Conservation (phyloP, 345 rosid genomes). For the Moringa oleifera region DNA sequence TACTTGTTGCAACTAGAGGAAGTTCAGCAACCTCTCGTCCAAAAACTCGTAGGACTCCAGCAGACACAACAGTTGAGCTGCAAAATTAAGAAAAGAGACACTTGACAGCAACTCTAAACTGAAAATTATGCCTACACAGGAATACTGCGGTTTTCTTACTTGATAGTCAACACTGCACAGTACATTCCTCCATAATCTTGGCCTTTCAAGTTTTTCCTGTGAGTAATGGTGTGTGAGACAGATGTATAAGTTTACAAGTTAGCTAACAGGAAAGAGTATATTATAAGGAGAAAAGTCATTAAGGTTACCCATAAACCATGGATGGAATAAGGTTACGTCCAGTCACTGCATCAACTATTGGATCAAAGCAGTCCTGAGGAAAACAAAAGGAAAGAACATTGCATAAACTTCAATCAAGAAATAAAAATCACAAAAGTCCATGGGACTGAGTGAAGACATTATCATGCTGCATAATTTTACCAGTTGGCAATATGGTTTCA, state of each 20-base stretch:
- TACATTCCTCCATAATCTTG: constrained; percentile 91
- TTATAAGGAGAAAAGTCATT: not conserved
- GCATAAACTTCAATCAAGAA: constrained; percentile 6
- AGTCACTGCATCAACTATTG: constrained; percentile 69
- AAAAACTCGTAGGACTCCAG: constrained; percentile 75
- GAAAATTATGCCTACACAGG: not conserved
- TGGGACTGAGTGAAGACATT: not conserved
- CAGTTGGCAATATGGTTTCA: no score
- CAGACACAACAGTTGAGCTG: constrained; percentile 78
- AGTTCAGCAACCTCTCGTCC: constrained; percentile 90
- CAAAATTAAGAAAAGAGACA: constrained; percentile 14
- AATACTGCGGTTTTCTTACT: constrained; percentile 42
- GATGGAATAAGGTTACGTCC: constrained; percentile 84
- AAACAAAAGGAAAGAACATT: not conserved
- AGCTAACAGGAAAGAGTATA: not conserved
- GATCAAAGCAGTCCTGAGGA: constrained; percentile 78
- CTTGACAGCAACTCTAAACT: constrained; percentile 3
- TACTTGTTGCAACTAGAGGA: constrained; percentile 86
- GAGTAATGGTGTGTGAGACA: not conserved
- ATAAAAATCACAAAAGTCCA: no score
- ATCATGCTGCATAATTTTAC: constrained; percentile 7
- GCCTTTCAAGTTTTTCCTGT: constrained; percentile 63
- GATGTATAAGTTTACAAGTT: not conserved
- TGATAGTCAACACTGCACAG: constrained; percentile 75
- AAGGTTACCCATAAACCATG: constrained; percentile 88